Evolutionary conservation across 148 eudicot genomes (phyloP).

Genomic region (Nyssa sinensis): DNA sequence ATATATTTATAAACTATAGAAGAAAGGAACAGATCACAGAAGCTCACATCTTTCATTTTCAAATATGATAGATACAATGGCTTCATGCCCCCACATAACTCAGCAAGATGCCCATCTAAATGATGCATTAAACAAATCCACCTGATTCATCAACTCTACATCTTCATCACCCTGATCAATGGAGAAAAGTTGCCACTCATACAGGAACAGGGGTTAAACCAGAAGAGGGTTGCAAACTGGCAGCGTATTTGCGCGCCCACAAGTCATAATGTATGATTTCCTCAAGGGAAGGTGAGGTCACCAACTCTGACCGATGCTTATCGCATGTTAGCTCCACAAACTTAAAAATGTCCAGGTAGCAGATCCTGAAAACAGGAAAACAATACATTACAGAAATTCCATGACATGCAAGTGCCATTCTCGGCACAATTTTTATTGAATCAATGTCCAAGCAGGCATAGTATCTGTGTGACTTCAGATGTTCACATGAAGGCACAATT

Average conservation of each 20-base stretch:
- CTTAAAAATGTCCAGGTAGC: constrained; percentile 90
- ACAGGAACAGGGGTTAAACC: constrained; percentile 62
- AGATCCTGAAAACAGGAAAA: constrained; percentile 50
- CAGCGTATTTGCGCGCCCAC: constrained; percentile 94
- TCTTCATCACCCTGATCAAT: too few relatives aligned
- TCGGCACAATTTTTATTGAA: too few relatives aligned
- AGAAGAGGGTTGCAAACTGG: constrained; percentile 49
- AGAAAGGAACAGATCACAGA: not conserved
- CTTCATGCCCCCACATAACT: not conserved
- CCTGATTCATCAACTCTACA: not conserved
- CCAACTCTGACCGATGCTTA: constrained; percentile 73
- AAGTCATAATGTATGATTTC: constrained; percentile 86
- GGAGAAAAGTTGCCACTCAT: constrained; percentile 21
- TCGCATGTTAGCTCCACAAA: constrained; percentile 90
- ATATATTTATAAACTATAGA: not conserved
- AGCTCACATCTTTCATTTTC: not conserved
- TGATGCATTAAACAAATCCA: too few relatives aligned
- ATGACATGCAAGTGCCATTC: too few relatives aligned
- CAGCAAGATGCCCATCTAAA: not conserved
- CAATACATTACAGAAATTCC: too few relatives aligned
- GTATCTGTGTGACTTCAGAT: too few relatives aligned
- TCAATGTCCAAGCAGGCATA: too few relatives aligned
- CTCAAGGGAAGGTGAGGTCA: constrained; percentile 72
- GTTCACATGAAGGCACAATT: too few relatives aligned
- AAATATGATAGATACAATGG: not conserved